Base-by-base conservation (phyloP, 805 yeast species). In the Lipomyces oligophaga region DNA sequence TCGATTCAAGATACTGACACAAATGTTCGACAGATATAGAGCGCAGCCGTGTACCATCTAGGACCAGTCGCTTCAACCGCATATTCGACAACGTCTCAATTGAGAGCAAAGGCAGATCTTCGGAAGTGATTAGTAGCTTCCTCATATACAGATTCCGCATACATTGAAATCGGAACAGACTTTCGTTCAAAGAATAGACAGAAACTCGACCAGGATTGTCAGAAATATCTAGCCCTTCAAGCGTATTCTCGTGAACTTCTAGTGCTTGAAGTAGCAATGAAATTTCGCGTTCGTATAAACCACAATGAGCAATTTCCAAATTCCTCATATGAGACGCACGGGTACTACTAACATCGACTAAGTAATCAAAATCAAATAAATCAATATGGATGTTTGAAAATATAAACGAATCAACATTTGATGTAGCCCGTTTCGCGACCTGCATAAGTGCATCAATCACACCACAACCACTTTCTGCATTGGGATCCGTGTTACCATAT, bases 131-230 rank as follows among this genome's bases (percentile, higher is more conserved):
- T 13, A 39, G 45, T 21, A 54, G 32, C 31, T 38, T 38, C 8
- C 52, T 38, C 46, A 54, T 24, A 20, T 41, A 39, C 28, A 57
- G 45, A 36, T 37, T 31, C 8, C 54, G 45, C 44, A 57, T 31
- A 33, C 45, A 45, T 27, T 46, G 52, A 26, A 57, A 49, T 18
- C 56, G 26, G 19, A 49, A 46, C 15, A 57, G 30, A 19, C 57
- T 43, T 31, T 49, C 58, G 36, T 54, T 50, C 19, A 57, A 45
- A 13, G 58, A 32, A 25, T 52, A 40, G 6, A 41, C 50, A 16
- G 57, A 56, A 19, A 57, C 41, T 5, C 60, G 50, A 15, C 56
- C 60, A 6, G 60, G 59, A 37, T 57, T 57, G 16, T 49, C 57
- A 3, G 60, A 57, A 21, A 57, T 47, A 33, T 57, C 60, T n/a